Conservation (phyloP, 1,284 basidiomycete genomes). For the Apiotrichum gamsii region DNA sequence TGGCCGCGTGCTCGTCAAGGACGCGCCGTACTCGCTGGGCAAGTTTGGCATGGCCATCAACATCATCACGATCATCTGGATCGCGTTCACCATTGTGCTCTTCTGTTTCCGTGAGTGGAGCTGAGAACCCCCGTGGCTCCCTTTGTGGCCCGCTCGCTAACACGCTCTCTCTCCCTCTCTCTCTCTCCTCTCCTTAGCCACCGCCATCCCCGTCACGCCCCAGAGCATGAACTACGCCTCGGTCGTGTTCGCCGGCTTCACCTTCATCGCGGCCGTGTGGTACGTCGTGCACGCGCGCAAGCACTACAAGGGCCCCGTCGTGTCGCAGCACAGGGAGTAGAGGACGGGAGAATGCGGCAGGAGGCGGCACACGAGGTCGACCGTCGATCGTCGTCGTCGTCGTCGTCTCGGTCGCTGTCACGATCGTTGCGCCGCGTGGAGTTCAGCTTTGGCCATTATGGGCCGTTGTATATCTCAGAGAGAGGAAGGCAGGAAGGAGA, state of each 20-base stretch:
- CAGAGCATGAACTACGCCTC: slow-evolving; percentile 50
- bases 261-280: slow-evolving; percentile 54
- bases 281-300: slow-evolving; percentile 50
- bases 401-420: too few species aligned
- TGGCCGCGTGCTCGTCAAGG: slow-evolving; percentile 37
- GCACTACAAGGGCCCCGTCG: slow-evolving; percentile 37
- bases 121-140: neutral
- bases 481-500: too few species aligned
- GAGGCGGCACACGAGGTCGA: too few species aligned
- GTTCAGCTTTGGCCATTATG: too few species aligned
- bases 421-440: too few species aligned
- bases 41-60: slow-evolving; percentile 45
- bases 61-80: slow-evolving; percentile 18
- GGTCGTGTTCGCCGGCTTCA: slow-evolving; percentile 59
- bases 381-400: too few species aligned
- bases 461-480: too few species aligned
- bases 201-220: slow-evolving; percentile 31
- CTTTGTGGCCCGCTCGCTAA: slow-evolving; percentile 20
- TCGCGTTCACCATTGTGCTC: slow-evolving; percentile 16
- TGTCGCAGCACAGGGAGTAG: slow-evolving; percentile 1
- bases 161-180: slow-evolving; percentile 18
- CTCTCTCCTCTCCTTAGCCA: slow-evolving; percentile 21
- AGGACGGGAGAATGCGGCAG: too few species aligned
- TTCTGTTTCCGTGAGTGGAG: slow-evolving; percentile 16
- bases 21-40: slow-evolving; percentile 39